A percentile compares a stretch with the other conserved stretches of the same genome.
Conservation (phyloP, 306 rosid genomes). For the Inga oerstediana region DNA sequence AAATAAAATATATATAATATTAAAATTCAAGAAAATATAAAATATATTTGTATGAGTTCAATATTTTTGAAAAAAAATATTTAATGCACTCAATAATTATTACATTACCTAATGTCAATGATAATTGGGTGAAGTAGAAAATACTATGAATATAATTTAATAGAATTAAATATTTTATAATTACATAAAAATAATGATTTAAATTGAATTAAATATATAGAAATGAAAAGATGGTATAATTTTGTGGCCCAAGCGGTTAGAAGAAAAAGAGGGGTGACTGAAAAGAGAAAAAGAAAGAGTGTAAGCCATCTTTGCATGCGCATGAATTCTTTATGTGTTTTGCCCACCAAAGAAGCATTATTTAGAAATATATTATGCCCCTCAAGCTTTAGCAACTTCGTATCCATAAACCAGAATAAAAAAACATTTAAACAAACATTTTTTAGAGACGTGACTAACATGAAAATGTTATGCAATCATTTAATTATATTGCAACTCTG, state of each 20-base stretch:
- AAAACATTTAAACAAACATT: neutral
- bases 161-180: neutral
- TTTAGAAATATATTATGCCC: neutral
- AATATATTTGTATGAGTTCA: neutral
- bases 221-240: neutral
- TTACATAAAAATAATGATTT: neutral
- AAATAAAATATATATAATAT: neutral
- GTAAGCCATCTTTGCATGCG: neutral
- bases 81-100: neutral
- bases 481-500: neutral
- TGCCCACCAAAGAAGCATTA: neutral
- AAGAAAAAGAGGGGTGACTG: neutral
- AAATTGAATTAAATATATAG: neutral
- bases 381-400: neutral
- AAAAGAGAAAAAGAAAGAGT: neutral
- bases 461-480: neutral
- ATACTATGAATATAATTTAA: neutral
- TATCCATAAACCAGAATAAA: neutral
- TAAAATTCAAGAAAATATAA: neutral
- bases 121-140: neutral
- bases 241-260: neutral
- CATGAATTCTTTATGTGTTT: conserved; percentile 10
- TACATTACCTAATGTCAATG: neutral
- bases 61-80: neutral
- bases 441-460: neutral